Base-by-base conservation (phyloP, 2,329 filamentous ascomycete genomes). In the Stemphylium beticola region DNA sequence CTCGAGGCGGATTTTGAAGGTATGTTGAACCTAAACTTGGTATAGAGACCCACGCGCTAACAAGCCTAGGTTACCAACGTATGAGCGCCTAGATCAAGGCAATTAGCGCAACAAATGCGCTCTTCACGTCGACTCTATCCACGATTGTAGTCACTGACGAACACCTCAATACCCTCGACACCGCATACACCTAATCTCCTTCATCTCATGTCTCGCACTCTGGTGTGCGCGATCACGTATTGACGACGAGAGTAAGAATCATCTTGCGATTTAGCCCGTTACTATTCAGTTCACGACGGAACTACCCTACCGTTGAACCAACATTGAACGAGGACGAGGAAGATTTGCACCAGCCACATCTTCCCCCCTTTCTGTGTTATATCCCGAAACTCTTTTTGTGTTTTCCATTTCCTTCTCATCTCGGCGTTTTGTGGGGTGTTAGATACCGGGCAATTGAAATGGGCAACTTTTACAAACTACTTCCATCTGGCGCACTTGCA, bases 1-100 rank as follows among this genome's bases (percentile, higher is more conserved):
- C 79, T 97, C 93, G 60, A 87, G 93, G 79, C 90, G 91, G 79
- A 97, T 98, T 77, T 85, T 98, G 72, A 91, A 96, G 87, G 93
- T 96, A 84, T 50, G 52, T 29, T 11, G 10, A 10, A 29, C 9
- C 26, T 7, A 10, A 29, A 29, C 26, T 29, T 9, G 26, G 26
- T 10, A 29, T 29, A 10, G 9, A 10, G 9, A 29, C 7, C 26
- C 26, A 11, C 26, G 22, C 42, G 53, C 60, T 65, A 61, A 66
- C 54, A 49, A 24, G 15, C 24, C 41, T 58, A 75, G 72, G 72
- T 75, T 46, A 75, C 72, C 60, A 75, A 75, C 50, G 68, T 69
- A 66, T 72, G 67, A 65, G 29, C 53, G 53, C 46, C 51, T 43
- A 45, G 45, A 34, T 44, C 38, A 57, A 42, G 36, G 39, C 50